Percentiles rank a stretch among this genome's conserved stretches.
Evolutionary conservation across 1,284 basidiomycete species (phyloP).

Genomic region (Dichomitus squalens): DNA sequence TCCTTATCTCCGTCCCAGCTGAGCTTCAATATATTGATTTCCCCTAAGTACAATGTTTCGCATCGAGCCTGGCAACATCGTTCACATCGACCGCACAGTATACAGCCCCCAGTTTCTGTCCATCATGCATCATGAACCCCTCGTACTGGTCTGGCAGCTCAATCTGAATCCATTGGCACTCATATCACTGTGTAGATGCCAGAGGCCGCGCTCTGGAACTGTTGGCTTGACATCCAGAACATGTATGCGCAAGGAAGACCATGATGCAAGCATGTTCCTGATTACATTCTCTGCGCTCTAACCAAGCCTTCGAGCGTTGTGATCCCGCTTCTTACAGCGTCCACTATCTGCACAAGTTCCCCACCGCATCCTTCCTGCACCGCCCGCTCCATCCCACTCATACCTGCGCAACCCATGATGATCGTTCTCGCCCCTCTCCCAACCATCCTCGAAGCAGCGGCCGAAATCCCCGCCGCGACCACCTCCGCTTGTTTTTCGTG

Average conservation of each 20-base stretch:
- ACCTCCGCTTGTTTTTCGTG: conserved; percentile 37
- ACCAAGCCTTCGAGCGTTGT: conserved; percentile 27
- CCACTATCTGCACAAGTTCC: conserved; percentile 40
- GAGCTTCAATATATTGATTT: neutral
- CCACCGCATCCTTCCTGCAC: conserved; percentile 35
- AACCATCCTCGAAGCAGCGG: conserved; percentile 34
- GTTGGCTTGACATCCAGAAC: too few species aligned
- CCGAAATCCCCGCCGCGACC: conserved; percentile 40
- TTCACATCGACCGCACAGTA: too few species aligned
- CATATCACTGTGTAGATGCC: too few species aligned
- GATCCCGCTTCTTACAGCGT: conserved; percentile 39
- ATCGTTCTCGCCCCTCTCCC: conserved; percentile 31
- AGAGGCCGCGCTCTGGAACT: too few species aligned
- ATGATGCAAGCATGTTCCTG: too few species aligned
- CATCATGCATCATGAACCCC: too few species aligned
- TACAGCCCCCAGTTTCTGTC: too few species aligned
- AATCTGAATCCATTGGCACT: too few species aligned
- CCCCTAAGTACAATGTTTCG: too few species aligned
- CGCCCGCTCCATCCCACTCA: conserved; percentile 47
- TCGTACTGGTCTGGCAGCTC: too few species aligned
- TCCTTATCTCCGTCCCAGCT: neutral
- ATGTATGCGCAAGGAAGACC: too few species aligned
- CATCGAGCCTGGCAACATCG: too few species aligned
- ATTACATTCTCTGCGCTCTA: conserved; percentile 13
- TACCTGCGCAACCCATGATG: conserved; percentile 52